phyloP scores from a whole-genome alignment of 2,329 filamentous ascomycete species.

The Colletotrichum sp. region DNA sequence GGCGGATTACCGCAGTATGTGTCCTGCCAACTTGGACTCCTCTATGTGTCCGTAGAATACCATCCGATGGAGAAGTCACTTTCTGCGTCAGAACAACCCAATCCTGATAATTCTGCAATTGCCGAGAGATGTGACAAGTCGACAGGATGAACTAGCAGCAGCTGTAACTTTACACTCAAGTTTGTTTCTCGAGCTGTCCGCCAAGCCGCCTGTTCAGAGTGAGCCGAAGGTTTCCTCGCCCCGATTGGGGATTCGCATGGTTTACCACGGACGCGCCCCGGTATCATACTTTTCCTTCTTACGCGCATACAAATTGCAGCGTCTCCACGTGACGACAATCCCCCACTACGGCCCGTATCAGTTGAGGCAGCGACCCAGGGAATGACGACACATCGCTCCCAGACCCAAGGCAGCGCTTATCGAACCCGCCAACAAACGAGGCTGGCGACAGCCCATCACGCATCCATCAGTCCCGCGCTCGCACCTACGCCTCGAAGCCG shows the following conservation, averaged over 20 bases:
- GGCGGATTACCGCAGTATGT: not conserved
- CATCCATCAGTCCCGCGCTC: not conserved
- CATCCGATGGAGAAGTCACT: not conserved
- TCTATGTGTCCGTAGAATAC: not conserved
- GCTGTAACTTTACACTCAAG: not conserved
- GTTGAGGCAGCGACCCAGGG: conserved; percentile 1
- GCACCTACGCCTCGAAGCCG: not conserved
- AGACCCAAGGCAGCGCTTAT: conserved; percentile 13
- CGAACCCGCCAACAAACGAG: conserved; percentile 12
- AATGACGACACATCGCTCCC: conserved; percentile 20
- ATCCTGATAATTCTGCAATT: not conserved
- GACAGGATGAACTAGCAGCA: not conserved
- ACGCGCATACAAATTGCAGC: not conserved
- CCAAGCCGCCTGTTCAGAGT: not conserved
- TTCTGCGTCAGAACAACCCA: not conserved
- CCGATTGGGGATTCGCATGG: not conserved
- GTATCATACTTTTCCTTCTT: not conserved
- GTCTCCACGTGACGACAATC: conserved; percentile 18
- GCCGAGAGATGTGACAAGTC: not conserved
- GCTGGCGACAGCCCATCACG: conserved; percentile 8
- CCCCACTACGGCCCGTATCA: conserved; percentile 15
- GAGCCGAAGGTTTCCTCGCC: not conserved
- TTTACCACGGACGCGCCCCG: not conserved
- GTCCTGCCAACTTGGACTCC: not conserved
- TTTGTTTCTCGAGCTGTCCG: not conserved